Evolutionary conservation across 192 early-diverging fungal species (phyloP), one percentile per base, ranked within the genome.

Genomic region (Coemansia sp.): DNA sequence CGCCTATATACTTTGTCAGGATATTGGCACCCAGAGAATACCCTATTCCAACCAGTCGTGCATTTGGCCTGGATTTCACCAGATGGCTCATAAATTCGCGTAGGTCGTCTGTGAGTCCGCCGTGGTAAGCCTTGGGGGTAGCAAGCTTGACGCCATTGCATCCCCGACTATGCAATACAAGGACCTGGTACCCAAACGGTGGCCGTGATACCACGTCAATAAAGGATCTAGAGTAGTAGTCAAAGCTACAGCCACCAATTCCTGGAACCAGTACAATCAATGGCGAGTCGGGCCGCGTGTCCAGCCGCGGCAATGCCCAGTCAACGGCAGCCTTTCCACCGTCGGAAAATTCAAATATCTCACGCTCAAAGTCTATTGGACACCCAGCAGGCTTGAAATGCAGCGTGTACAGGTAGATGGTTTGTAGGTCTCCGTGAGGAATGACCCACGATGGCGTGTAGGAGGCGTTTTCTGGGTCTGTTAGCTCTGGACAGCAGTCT

Each of bases 21-120:
- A 98, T 89, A 66, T 96, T 98, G 20, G 93, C 82, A 5, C 95
- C 95, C 26, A 98, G 72, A 19, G 88, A 91, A 60, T 92, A 98
- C 5, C 95, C 95, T 42, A 92, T 64, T 13, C 84, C 92, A 48
- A 93, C 67, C 46, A 94, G 45, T 9, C 87, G 82, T 24, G 87
- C 78, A n/a, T 70, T 57, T 0, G 91, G 84, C 39, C 72, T 52
- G 19, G 79, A 57, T 14, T 87, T 41, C 6, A 42, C 37, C 29
- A 76, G 23, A 20, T 69, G 40, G 29, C 40, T 36, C 9, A 76
- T 45, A 44, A 62, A 69, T 54, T 76, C 66, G 36, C 73, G 66
- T 28, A 76, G 24, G 73, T 98, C 95, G 6, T 91, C 85, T 4
- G 93, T 95, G 53, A 80, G 83, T 1, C 82, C 81, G 4, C 87